phyloP scores from a whole-genome alignment of 1,284 basidiomycete genomes.

The Leccinum subfulvum region DNA sequence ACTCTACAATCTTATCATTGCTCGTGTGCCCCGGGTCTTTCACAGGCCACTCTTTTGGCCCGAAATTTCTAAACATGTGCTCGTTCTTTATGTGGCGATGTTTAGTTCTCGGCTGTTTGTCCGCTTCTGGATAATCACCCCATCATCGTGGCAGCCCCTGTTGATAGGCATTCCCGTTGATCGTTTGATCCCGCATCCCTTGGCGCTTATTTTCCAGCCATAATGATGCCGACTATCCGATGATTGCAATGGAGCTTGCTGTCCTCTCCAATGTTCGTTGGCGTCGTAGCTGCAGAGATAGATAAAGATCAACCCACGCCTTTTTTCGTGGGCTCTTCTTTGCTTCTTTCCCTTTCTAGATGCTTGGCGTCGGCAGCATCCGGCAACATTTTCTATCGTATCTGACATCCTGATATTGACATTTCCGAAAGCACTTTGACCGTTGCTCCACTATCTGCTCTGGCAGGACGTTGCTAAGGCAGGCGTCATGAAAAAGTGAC shows the following conservation, averaged over 20 bases:
- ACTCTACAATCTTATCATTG: constrained; percentile 16
- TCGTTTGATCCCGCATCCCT: constrained; percentile 11
- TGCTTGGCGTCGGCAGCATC: not conserved
- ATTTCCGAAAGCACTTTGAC: constrained; percentile 78
- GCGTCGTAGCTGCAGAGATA: not conserved
- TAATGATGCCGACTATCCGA: not conserved
- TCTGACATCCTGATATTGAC: constrained; percentile 7
- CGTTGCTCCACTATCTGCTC: constrained; percentile 96
- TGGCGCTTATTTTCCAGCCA: not conserved
- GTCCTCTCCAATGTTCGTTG: not conserved
- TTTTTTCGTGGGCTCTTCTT: not conserved
- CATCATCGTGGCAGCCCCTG: constrained; percentile 1
- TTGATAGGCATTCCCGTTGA: constrained; percentile 1
- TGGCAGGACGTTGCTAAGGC: constrained; percentile 85
- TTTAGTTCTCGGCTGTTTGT: not conserved
- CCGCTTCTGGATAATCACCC: constrained; percentile 8
- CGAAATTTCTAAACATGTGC: constrained; percentile 16
- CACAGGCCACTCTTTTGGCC: constrained; percentile 4
- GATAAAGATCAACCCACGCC: constrained; percentile 2
- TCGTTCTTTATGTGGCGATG: constrained; percentile 1
- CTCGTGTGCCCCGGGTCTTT: not conserved
- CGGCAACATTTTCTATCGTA: not conserved
- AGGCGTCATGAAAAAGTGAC: no score
- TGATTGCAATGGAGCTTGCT: not conserved
- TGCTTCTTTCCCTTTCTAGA: constrained; percentile 2